Evolutionary conservation across 164 flowering plant species (phyloP).

Genomic region (Vitis amurensis): DNA sequence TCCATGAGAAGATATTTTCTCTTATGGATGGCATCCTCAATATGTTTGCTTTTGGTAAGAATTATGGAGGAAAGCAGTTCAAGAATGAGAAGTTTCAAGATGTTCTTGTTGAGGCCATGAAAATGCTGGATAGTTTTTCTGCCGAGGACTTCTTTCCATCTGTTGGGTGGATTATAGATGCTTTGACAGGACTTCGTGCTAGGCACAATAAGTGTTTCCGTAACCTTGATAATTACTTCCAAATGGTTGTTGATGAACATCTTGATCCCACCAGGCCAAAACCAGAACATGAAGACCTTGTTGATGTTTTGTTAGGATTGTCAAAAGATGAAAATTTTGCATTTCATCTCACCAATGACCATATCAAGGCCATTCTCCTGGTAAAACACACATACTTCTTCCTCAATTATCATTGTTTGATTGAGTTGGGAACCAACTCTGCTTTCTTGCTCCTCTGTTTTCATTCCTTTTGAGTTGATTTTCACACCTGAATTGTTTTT

Average conservation of each 20-base stretch:
- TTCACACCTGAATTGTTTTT: no score
- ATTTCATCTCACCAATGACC: not conserved
- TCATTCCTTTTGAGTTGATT: no score
- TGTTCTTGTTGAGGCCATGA: slow-evolving; percentile 10
- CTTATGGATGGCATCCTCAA: slow-evolving; percentile 11
- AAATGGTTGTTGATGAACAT: slow-evolving; percentile 8
- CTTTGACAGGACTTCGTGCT: not conserved
- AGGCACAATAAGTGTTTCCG: slow-evolving; percentile 1
- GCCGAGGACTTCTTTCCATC: slow-evolving; percentile 2
- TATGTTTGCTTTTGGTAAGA: slow-evolving; percentile 33
- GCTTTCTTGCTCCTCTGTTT: no score
- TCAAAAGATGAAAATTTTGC: not conserved
- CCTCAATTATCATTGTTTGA: no score
- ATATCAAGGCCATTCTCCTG: slow-evolving; percentile 12
- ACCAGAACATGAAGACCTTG: slow-evolving; percentile 1
- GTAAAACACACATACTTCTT: not conserved
- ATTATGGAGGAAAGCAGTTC: slow-evolving; percentile 10
- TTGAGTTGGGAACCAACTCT: not conserved
- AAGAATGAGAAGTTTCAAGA: slow-evolving; percentile 10
- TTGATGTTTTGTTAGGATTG: slow-evolving; percentile 1
- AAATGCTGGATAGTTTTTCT: not conserved
- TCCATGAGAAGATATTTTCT: slow-evolving; percentile 13
- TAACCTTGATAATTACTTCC: slow-evolving; percentile 1
- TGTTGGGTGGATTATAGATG: slow-evolving; percentile 10
- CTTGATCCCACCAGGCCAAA: not conserved